These are phyloP conservation scores for Bathelium albidoporum DNA, from an alignment of 495 filamentous ascomycete genomes.

Conservation along the genomic window DNA sequence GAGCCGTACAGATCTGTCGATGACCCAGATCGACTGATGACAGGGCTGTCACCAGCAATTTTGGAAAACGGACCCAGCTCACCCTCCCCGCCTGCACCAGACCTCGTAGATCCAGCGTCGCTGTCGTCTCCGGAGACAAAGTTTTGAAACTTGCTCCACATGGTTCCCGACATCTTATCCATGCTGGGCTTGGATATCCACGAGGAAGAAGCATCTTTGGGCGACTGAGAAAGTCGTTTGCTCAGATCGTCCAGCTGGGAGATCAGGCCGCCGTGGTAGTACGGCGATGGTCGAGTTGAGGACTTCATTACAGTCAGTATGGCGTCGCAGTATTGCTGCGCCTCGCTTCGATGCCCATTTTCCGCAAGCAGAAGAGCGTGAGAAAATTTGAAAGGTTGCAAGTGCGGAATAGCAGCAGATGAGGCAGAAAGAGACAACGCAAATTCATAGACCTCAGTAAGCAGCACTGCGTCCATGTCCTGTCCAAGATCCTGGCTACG, in stretches of 20 bases:
- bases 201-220: slow-evolving; percentile 52
- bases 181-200: slow-evolving; percentile 94
- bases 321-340: slow-evolving; percentile 81
- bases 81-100: slow-evolving; percentile 43
- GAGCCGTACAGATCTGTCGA: slow-evolving; percentile 65
- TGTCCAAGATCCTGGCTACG: slow-evolving; percentile 51
- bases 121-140: slow-evolving; percentile 90
- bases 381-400: slow-evolving; percentile 80
- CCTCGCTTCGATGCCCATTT: slow-evolving; percentile 67
- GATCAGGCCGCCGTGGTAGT: slow-evolving; percentile 68
- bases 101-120: slow-evolving; percentile 48
- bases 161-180: slow-evolving; percentile 78
- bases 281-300: slow-evolving; percentile 71
- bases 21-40: slow-evolving; percentile 71
- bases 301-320: slow-evolving; percentile 70
- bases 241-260: slow-evolving; percentile 70
- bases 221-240: slow-evolving; percentile 71
- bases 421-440: slow-evolving; percentile 53
- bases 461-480: slow-evolving; percentile 72
- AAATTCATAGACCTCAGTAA: slow-evolving; percentile 91
- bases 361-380: slow-evolving; percentile 79
- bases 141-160: slow-evolving; percentile 86
- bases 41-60: slow-evolving; percentile 66
- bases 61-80: slow-evolving; percentile 73
- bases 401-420: slow-evolving; percentile 52